These are phyloP conservation scores for Clavariopsis aquatica DNA, from an alignment of 495 filamentous ascomycete genomes.

Conservation along the genomic window DNA sequence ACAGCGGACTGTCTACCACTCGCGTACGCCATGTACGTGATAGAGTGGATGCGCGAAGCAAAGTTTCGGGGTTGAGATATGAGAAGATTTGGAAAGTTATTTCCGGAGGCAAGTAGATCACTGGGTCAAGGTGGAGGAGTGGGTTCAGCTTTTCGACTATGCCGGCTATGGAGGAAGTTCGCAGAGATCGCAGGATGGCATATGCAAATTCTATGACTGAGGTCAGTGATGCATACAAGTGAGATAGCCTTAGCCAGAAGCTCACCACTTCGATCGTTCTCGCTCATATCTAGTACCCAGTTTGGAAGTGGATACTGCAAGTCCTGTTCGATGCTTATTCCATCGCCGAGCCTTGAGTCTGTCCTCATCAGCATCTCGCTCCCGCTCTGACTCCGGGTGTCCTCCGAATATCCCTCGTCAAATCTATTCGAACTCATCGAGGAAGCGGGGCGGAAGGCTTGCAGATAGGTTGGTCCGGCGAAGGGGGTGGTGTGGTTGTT, in stretches of 20 bases:
- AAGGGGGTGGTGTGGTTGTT: constrained; percentile 18
- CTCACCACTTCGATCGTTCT: constrained; percentile 59
- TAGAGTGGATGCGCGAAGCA: constrained; percentile 73
- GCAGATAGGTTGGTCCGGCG: constrained; percentile 25
- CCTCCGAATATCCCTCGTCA: constrained; percentile 69
- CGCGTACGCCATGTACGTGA: constrained; percentile 81
- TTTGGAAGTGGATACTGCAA: constrained; percentile 47
- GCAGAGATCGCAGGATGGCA: constrained; percentile 69
- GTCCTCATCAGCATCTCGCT: constrained; percentile 47
- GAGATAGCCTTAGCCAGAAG: not conserved
- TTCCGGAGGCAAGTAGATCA: constrained; percentile 80
- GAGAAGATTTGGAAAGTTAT: constrained; percentile 85
- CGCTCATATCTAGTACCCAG: constrained; percentile 56
- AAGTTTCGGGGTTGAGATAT: constrained; percentile 73
- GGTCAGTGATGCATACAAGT: not conserved
- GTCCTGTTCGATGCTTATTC: constrained; percentile 30
- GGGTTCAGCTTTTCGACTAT: constrained; percentile 75
- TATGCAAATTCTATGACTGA: constrained; percentile 55
- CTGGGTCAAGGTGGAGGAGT: constrained; percentile 87
- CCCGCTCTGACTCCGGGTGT: constrained; percentile 59
- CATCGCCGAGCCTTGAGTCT: constrained; percentile 38
- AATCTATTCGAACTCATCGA: constrained; percentile 40
- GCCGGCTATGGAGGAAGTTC: constrained; percentile 71
- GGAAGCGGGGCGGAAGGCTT: constrained; percentile 33
- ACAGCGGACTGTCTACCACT: constrained; percentile 80